Evolutionary conservation across 768 basidiomycete species (phyloP).

Genomic region (Leccinum broughii): DNA sequence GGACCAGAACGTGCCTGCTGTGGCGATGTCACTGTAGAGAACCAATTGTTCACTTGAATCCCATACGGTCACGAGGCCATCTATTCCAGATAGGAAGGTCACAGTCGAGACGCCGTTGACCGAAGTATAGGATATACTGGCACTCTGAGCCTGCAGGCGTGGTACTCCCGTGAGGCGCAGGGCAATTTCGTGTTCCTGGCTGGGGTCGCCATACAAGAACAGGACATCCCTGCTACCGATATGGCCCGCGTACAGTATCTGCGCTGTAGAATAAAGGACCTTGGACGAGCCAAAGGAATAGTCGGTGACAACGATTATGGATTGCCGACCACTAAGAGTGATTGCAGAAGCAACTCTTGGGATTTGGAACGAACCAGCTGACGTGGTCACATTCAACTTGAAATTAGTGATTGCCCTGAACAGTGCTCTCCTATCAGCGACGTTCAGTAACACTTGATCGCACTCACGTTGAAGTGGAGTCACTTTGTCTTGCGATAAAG

Average conservation of each 20-base stretch:
- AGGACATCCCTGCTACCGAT: conserved; percentile 65
- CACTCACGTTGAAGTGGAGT: conserved; percentile 67
- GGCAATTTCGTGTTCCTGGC: conserved; percentile 56
- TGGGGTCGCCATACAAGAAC: conserved; percentile 57
- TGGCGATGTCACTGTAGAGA: conserved; percentile 63
- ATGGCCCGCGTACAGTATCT: conserved; percentile 64
- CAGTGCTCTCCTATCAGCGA: neutral
- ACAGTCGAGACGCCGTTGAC: conserved; percentile 43
- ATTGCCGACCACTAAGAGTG: conserved; percentile 67
- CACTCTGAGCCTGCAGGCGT: conserved; percentile 34
- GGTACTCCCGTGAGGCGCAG: conserved; percentile 49
- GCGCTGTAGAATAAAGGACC: conserved; percentile 70
- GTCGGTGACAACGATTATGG: conserved; percentile 71
- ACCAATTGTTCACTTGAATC: conserved; percentile 69
- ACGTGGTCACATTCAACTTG: conserved; percentile 59
- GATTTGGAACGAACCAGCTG: conserved; percentile 50
- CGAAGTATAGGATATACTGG: conserved; percentile 26
- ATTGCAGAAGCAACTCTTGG: conserved; percentile 56
- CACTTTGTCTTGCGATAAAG: conserved; percentile 65
- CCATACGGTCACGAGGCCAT: conserved; percentile 61
- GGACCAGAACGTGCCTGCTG: conserved; percentile 74
- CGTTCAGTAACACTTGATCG: neutral
- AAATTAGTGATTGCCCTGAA: conserved; percentile 44
- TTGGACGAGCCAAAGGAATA: conserved; percentile 68
- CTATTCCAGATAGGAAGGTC: conserved; percentile 54